Evolutionary conservation across 768 basidiomycete genomes (phyloP).

Genomic region (Nidularia pulvinata): DNA sequence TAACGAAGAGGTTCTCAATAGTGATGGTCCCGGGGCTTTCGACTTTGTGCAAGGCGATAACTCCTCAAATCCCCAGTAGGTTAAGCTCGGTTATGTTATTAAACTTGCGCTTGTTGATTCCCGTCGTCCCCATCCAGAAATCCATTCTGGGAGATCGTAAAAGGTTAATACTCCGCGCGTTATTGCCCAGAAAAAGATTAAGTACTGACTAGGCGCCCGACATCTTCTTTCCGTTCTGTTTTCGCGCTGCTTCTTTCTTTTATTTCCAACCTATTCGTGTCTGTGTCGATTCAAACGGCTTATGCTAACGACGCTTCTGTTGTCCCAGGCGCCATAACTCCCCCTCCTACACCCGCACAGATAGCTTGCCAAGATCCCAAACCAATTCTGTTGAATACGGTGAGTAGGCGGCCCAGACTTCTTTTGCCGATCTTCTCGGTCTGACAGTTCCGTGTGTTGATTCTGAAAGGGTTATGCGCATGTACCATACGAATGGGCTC

Average conservation of each 20-base stretch:
- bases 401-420: constrained; percentile 21
- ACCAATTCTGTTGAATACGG: constrained; percentile 77
- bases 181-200: constrained; percentile 2
- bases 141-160: constrained; percentile 82
- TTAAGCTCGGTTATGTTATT: constrained; percentile 1
- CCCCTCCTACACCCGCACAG: constrained; percentile 60
- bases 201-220: constrained; percentile 6
- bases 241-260: not conserved
- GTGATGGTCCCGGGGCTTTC: constrained; percentile 81
- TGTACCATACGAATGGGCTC: constrained; percentile 73
- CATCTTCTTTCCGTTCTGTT: not conserved
- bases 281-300: constrained; percentile 4
- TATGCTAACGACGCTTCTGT: not conserved
- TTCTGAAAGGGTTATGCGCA: constrained; percentile 59
- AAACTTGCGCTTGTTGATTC: not conserved
- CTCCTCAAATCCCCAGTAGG: constrained; percentile 55
- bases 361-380: constrained; percentile 75
- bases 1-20: constrained; percentile 13
- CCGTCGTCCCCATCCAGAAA: constrained; percentile 40
- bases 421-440: constrained; percentile 5
- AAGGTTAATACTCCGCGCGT: constrained; percentile 35
- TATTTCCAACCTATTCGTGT: constrained; percentile 1
- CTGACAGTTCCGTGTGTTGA: constrained; percentile 5
- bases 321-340: constrained; percentile 56
- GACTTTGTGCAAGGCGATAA: constrained; percentile 80